Percentiles rank a stretch among this genome's conserved stretches.
These are phyloP conservation scores for Zygotorulaspora danielsina DNA, from an alignment of 805 yeast genomes.

Conservation along the genomic window DNA sequence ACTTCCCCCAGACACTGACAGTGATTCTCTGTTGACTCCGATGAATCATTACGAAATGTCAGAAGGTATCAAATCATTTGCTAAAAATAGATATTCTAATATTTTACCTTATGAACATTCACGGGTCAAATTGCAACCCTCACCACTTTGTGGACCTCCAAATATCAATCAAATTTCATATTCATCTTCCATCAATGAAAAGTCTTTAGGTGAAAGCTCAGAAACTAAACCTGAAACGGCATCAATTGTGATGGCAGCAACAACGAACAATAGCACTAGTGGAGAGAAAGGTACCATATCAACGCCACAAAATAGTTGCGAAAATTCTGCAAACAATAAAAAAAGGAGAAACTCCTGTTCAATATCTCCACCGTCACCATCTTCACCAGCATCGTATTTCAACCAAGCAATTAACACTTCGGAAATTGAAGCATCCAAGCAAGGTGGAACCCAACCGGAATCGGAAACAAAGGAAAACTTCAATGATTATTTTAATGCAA, in stretches of 20 bases:
- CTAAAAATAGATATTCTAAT: constrained; percentile 81
- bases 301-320: constrained; percentile 1
- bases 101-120: constrained; percentile 83
- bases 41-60: constrained; percentile 42
- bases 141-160: constrained; percentile 27
- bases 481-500: constrained; percentile 80
- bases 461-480: constrained; percentile 16
- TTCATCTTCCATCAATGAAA: constrained; percentile 1
- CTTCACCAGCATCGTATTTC: constrained; percentile 9
- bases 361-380: constrained; percentile 4
- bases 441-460: constrained; percentile 3
- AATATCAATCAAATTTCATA: not conserved
- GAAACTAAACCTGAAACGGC: not conserved
- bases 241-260: not conserved
- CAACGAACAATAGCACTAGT: not conserved
- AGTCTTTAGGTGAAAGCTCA: too few relatives aligned
- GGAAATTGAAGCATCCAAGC: not conserved
- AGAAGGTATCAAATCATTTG: constrained; percentile 72
- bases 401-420: constrained; percentile 4
- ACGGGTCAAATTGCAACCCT: constrained; percentile 50
- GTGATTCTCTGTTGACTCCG: constrained; percentile 27
- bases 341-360: constrained; percentile 8
- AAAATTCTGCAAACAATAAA: constrained; percentile 2
- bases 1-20: constrained; percentile 14
- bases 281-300: too few relatives aligned